Evolutionary conservation across 306 rosid genomes (phyloP).

Genomic region (Malus sieversii): DNA sequence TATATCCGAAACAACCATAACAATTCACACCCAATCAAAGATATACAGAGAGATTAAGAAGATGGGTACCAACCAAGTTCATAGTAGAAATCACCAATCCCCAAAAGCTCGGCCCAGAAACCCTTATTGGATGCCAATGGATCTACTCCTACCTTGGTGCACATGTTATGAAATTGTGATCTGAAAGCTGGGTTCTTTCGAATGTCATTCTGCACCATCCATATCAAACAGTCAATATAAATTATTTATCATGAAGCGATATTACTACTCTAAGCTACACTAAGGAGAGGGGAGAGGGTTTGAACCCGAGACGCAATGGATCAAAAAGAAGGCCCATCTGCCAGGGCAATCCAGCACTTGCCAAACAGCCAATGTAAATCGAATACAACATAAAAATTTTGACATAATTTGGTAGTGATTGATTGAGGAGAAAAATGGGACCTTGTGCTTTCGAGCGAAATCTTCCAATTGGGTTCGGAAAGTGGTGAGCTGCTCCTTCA

Average conservation of each 20-base stretch:
- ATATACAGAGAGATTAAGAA: conserved; percentile 17
- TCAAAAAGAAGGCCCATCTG: background rate
- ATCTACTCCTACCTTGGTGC: conserved; percentile 95
- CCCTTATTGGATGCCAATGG: conserved; percentile 96
- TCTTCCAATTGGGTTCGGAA: conserved; percentile 93
- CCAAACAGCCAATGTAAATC: background rate
- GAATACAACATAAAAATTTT: background rate
- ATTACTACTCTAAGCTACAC: no score
- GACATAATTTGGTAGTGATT: background rate
- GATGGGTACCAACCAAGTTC: conserved; percentile 74
- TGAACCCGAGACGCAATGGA: background rate
- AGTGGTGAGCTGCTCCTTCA: conserved; percentile 90
- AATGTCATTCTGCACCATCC: conserved; percentile 68
- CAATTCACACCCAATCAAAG: background rate
- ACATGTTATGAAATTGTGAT: conserved; percentile 96
- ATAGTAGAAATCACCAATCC: conserved; percentile 92
- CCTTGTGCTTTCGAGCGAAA: conserved; percentile 95
- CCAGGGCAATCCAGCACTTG: background rate
- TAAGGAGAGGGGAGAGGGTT: background rate
- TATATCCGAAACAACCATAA: background rate
- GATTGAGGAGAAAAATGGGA: background rate
- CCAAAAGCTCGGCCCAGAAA: conserved; percentile 96
- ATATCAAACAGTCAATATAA: background rate
- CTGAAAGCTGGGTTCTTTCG: conserved; percentile 96
- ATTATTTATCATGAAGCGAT: background rate